These are phyloP conservation scores for Diaporthe capsici DNA, from an alignment of 2,329 filamentous ascomycete genomes.

Conservation along the genomic window DNA sequence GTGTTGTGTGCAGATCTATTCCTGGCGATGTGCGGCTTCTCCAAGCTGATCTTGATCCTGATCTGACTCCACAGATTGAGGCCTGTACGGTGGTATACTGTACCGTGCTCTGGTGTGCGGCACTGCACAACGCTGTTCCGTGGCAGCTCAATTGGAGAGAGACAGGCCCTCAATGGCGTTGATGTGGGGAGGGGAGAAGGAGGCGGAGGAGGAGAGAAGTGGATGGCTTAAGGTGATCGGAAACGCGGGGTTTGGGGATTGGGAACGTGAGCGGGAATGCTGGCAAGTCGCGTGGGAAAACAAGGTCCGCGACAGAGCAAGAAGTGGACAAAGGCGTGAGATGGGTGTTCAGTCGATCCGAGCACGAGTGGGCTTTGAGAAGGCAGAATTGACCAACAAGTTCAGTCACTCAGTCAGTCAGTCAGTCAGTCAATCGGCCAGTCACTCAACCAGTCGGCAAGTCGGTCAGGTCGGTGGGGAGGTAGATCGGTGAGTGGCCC, in stretches of 20 bases:
- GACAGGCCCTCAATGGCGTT: slow-evolving; percentile 23
- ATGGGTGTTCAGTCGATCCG: neutral
- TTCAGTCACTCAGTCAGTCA: neutral
- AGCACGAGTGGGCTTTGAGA: slow-evolving; percentile 11
- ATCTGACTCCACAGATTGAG: slow-evolving; percentile 28
- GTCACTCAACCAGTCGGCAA: slow-evolving; percentile 2
- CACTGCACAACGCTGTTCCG: neutral
- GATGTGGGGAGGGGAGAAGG: slow-evolving; percentile 17
- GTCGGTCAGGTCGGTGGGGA: neutral
- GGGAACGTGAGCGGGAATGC: slow-evolving; percentile 9
- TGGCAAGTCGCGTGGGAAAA: slow-evolving; percentile 20
- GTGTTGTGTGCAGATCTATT: slow-evolving; percentile 26
- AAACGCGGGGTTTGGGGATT: slow-evolving; percentile 30
- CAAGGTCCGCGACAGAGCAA: slow-evolving; percentile 8
- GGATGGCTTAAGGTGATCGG: neutral
- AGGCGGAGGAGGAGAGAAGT: slow-evolving; percentile 3
- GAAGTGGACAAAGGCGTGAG: slow-evolving; percentile 15
- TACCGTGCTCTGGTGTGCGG: neutral
- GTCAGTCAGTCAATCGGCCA: neutral
- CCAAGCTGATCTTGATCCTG: slow-evolving; percentile 29
- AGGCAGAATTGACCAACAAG: neutral
- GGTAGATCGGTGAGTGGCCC: neutral
- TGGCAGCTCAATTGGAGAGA: slow-evolving; percentile 34
- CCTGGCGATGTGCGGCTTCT: slow-evolving; percentile 32
- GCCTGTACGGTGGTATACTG: neutral